Conservation (phyloP, 345 rosid species). For the Populus euphratica region DNA sequence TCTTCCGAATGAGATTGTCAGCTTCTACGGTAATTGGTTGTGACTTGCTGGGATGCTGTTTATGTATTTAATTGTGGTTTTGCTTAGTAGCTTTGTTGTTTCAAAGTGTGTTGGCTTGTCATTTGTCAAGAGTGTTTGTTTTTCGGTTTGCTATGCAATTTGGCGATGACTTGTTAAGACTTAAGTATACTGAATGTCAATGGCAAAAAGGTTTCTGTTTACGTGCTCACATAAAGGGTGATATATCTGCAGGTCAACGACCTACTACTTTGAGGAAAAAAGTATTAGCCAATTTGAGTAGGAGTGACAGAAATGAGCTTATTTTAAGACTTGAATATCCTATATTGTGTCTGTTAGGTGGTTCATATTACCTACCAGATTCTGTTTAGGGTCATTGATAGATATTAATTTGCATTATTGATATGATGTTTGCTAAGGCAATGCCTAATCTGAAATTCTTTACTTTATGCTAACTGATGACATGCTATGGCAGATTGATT, state of each 20-base stretch:
- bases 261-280: not conserved
- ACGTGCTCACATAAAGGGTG: not conserved
- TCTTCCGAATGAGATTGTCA: slow-evolving; percentile 83
- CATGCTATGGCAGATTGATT: not conserved
- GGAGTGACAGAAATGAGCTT: not conserved
- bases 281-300: not conserved
- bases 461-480: not conserved
- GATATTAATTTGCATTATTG: not conserved
- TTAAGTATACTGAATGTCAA: not conserved
- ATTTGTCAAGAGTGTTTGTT: not conserved
- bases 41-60: not conserved
- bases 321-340: not conserved
- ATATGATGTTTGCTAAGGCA: not conserved
- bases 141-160: not conserved
- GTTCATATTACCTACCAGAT: not conserved
- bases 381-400: not conserved
- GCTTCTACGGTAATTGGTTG: slow-evolving; percentile 66
- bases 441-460: not conserved
- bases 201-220: not conserved
- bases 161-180: not conserved
- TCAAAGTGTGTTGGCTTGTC: not conserved
- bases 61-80: not conserved
- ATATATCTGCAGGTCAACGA: not conserved
- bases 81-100: not conserved
- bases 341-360: not conserved